Evolutionary conservation across 106 monocot genomes (phyloP), one percentile per base, ranked within the genome.

Genomic region (Apostasia shenzhenica): DNA sequence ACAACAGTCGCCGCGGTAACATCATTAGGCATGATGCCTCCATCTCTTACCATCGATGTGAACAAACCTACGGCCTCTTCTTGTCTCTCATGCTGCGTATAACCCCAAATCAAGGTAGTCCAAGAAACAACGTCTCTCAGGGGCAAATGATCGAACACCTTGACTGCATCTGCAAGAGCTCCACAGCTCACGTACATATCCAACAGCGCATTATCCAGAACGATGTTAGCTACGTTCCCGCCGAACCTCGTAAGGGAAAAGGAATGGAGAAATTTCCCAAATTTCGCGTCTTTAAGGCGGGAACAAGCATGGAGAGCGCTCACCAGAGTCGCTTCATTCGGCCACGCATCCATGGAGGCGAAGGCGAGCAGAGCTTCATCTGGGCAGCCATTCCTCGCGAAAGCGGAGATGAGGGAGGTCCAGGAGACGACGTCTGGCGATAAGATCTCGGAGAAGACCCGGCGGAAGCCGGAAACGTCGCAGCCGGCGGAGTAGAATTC

Each of bases 41-140:
- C 83, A 63, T 45, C 55, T 1, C 41, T n/a, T 13, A 81, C 54
- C 70, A 83, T 76, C 5, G 11, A 48, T 2, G 9, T 11, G 53
- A 86, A 90, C 9, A 76, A 10, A 6, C 2, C 6, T 3, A 86
- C 60, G 7, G 83, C 86, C 59, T 76, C 74, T 5, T 61, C 60
- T 39, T 42, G 52, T 11, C 49, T n/a, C 5, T 57, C 74, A 1
- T 79, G 74, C 5, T 63, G 54, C 26, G 57, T 43, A 71, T 51
- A 86, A 1, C 86, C 86, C 7, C 73, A 67, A 12, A 86, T 69
- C 63, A 83, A 26, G 1, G 79, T 75, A 1, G 81, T 86, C 85
- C 81, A 86, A 50, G 83, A 83, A 14, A 83, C 69, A 38, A 90
- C 78, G 71, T 90, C 79, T 76, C 66, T 76, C 0, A 55, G 49